Evolutionary conservation across 2,329 filamentous ascomycete species (phyloP), one percentile per base, ranked within the genome.

Genomic region (Ceratocystis albifundus): DNA sequence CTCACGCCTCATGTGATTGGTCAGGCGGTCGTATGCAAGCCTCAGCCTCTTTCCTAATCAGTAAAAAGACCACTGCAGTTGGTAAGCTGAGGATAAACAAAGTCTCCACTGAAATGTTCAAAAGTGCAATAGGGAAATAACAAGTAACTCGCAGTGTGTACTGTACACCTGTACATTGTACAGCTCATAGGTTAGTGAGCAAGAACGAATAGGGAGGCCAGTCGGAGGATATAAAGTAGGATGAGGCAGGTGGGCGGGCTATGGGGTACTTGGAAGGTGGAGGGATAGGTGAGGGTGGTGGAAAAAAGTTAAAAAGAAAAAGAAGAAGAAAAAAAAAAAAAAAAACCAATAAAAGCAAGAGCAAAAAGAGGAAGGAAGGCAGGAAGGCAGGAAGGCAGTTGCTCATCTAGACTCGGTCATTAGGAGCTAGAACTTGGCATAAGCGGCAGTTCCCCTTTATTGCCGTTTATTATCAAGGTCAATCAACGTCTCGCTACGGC

Each of bases 21-120:
- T 17, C 32, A 25, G 25, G 1, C 30, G 25, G 7, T 5, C 55
- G 32, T 61, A 64, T 67, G 65, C 61, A 64, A 48, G 65, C 63
- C 64, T 55, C 65, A 67, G 66, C 53, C 62, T 17, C 62, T 65
- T 67, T 48, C 66, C 66, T 61, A 50, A 61, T 64, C 32, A 30
- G 63, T 50, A 36, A 28, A 32, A 50, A 41, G 20, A 22, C 41
- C 12, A 25, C 61, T 63, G 17, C 44, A 63, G 44, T 30, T 55
- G 30, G 48, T 20, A 55, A 65, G 53, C 48, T 65, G 50, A 65
- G 53, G 36, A 65, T 63, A 32, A 57, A 57, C 53, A 57, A 32
- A 28, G 53, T 57, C n/a, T 32, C 53, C 53, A 57, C 53, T 57
- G 12, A 32, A 57, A 57, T 57, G 7, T n/a, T 5, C 28, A 25